Percentiles rank a stretch among this genome's conserved stretches.
phyloP scores from a whole-genome alignment of 148 eudicot genomes.

The Drosera capensis region DNA sequence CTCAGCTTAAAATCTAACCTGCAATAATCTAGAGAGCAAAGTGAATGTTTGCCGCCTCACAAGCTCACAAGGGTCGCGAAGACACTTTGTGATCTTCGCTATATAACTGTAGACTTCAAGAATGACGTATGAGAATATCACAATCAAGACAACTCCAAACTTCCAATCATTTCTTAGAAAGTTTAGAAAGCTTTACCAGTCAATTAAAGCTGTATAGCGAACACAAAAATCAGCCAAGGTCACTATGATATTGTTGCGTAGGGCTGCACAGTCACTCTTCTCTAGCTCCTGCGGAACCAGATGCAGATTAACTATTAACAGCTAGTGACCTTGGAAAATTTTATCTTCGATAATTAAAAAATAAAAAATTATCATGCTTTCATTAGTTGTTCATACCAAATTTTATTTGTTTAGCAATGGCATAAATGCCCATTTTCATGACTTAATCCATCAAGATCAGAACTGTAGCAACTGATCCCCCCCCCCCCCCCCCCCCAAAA shows the following conservation, averaged over 20 bases:
- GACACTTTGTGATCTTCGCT: slow-evolving; percentile 80
- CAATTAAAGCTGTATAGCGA: slow-evolving; percentile 88
- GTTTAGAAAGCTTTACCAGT: slow-evolving; percentile 40
- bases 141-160: not conserved
- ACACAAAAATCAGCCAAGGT: slow-evolving; percentile 95
- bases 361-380: too few relatives aligned
- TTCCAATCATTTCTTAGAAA: not conserved
- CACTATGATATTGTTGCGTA: slow-evolving; percentile 76
- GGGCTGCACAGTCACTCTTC: slow-evolving; percentile 72
- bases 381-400: too few relatives aligned
- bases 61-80: slow-evolving; percentile 88
- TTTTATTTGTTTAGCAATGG: too few relatives aligned
- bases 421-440: too few relatives aligned
- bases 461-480: too few relatives aligned
- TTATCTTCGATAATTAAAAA: too few relatives aligned
- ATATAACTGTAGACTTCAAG: slow-evolving; percentile 46
- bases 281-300: slow-evolving; percentile 74
- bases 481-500: too few relatives aligned
- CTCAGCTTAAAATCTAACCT: slow-evolving; percentile 26
- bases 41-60: slow-evolving; percentile 93
- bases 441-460: too few relatives aligned
- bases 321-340: slow-evolving; percentile 3
- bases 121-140: slow-evolving; percentile 6
- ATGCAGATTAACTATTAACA: slow-evolving; percentile 4
- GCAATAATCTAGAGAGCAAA: slow-evolving; percentile 73